These are phyloP conservation scores for Puya raimondii DNA, from an alignment of 176 grass and related monocot species.

Conservation along the genomic window DNA sequence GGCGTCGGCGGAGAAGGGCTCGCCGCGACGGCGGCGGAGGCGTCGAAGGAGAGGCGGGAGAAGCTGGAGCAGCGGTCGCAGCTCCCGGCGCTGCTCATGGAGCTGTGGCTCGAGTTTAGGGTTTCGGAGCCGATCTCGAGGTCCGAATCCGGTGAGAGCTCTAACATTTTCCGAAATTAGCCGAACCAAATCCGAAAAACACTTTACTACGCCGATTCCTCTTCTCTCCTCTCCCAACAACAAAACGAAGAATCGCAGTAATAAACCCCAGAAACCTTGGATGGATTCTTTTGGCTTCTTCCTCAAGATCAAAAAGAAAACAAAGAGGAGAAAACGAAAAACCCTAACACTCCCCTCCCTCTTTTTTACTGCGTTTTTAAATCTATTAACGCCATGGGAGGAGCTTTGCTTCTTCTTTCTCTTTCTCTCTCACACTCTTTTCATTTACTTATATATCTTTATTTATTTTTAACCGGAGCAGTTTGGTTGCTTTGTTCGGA, in stretches of 20 bases:
- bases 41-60: constrained; percentile 49
- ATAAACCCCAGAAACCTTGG: no score
- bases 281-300: neutral
- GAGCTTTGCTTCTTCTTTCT: no score
- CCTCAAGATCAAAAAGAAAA: no score
- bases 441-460: no score
- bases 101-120: constrained; percentile 72
- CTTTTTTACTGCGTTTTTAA: no score
- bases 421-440: no score
- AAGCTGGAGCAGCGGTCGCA: constrained; percentile 49
- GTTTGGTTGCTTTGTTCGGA: neutral
- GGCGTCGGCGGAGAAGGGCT: neutral
- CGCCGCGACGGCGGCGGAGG: constrained; percentile 5
- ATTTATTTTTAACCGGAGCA: no score
- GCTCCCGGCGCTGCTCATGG: constrained; percentile 40
- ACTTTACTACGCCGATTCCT: constrained; percentile 4
- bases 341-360: no score
- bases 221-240: neutral
- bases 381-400: no score
- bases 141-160: constrained; percentile 26
- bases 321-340: no score
- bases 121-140: constrained; percentile 45
- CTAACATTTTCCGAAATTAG: constrained; percentile 1
- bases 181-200: neutral
- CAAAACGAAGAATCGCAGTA: no score